Conservation (phyloP, 371 early-diverging fungal species). For the Syncephalastrum monosporum region DNA sequence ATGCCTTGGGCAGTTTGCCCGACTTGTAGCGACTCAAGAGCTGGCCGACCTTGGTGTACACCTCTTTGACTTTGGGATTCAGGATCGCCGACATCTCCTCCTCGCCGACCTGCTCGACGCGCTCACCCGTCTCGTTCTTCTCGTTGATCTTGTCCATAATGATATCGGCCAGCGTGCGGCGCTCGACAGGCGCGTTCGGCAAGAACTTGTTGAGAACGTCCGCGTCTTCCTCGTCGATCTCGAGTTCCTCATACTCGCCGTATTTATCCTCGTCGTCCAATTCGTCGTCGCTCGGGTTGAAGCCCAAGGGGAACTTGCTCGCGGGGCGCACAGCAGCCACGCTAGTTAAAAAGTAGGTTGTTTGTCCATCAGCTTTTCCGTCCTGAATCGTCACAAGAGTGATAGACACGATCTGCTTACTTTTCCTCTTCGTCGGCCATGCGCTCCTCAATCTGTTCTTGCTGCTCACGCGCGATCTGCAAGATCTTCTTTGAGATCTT, state of each 20-base stretch:
- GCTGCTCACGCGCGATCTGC: slow-evolving; percentile 86
- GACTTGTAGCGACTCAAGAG: slow-evolving; percentile 92
- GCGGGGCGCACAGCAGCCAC: slow-evolving; percentile 11
- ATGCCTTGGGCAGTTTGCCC: slow-evolving; percentile 96
- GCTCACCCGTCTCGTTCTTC: slow-evolving; percentile 54
- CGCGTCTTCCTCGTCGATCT: slow-evolving; percentile 76
- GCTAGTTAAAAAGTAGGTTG: background rate
- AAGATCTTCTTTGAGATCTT: slow-evolving; percentile 90
- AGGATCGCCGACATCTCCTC: slow-evolving; percentile 32
- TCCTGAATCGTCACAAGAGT: background rate
- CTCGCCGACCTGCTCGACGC: slow-evolving; percentile 18
- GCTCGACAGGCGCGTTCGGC: slow-evolving; percentile 77
- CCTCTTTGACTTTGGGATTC: slow-evolving; percentile 91
- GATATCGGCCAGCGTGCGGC: slow-evolving; percentile 88
- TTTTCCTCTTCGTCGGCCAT: slow-evolving; percentile 29
- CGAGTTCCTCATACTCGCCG: slow-evolving; percentile 54
- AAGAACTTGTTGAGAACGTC: slow-evolving; percentile 86
- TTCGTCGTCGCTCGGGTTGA: slow-evolving; percentile 52
- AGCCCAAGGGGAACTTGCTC: slow-evolving; percentile 30
- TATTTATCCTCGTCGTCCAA: slow-evolving; percentile 60
- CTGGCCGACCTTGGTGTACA: slow-evolving; percentile 94
- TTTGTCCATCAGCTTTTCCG: background rate
- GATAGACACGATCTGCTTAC: slow-evolving; percentile 27
- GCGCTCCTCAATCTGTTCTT: slow-evolving; percentile 75
- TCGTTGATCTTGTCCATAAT: slow-evolving; percentile 93